Percentiles rank a stretch among this genome's conserved stretches.
Conservation (phyloP, 257 asterid genomes). For the Petrea volubilis region DNA sequence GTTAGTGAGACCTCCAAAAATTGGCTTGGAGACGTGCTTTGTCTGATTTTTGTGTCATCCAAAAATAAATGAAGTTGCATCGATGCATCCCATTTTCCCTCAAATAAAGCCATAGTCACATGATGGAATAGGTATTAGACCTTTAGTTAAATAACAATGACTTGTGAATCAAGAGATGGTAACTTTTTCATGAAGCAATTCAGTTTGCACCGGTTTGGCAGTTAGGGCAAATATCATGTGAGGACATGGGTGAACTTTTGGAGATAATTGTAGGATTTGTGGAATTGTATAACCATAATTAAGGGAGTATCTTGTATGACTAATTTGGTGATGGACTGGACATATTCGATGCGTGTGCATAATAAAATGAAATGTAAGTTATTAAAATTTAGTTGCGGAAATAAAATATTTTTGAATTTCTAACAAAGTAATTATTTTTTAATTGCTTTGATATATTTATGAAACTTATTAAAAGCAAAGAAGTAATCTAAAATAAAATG, state of each 20-base stretch:
- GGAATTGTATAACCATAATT: no score
- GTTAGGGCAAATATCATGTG: not conserved
- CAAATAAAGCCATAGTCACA: not conserved
- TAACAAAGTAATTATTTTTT: no score
- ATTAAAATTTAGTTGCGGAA: no score
- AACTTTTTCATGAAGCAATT: constrained; percentile 11
- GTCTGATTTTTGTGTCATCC: constrained; percentile 9
- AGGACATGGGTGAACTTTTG: not conserved
- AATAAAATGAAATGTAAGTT: no score
- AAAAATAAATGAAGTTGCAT: constrained; percentile 18
- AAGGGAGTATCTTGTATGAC: no score
- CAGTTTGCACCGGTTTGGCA: not conserved
- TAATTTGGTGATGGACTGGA: no score
- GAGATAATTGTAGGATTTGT: not conserved
- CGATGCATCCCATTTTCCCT: not conserved
- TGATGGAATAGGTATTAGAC: not conserved
- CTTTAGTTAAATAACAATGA: constrained; percentile 10
- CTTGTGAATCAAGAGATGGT: not conserved
- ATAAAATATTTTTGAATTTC: no score
- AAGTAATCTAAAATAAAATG: no score
- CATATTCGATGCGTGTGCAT: no score
- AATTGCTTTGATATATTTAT: no score
- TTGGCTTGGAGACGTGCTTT: not conserved
- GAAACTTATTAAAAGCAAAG: no score
- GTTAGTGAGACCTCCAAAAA: not conserved